Percentiles rank a stretch among this genome's conserved stretches.
phyloP scores from a whole-genome alignment of 257 asterid species.

The Anisodus tanguticus region DNA sequence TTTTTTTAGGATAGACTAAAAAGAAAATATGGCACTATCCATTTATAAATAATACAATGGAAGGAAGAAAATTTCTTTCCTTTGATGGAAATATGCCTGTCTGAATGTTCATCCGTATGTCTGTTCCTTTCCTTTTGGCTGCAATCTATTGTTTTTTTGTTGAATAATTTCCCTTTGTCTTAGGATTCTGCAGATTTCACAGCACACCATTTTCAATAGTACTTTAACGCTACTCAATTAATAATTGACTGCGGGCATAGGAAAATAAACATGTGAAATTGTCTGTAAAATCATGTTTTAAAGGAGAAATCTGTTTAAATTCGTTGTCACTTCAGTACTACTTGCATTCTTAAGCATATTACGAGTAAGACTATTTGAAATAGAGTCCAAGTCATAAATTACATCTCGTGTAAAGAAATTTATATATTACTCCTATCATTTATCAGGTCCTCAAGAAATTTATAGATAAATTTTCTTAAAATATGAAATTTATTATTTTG shows the following conservation, averaged over 20 bases:
- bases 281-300: background rate
- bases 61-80: background rate
- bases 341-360: background rate
- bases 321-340: no score
- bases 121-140: slow-evolving; percentile 15
- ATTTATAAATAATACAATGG: no score
- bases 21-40: no score
- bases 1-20: no score
- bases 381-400: no score
- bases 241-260: background rate
- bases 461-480: no score
- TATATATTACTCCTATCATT: no score
- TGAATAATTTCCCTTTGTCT: background rate
- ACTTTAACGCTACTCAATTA: background rate
- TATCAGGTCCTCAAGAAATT: no score
- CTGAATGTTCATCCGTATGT: background rate
- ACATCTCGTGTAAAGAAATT: no score
- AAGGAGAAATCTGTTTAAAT: background rate
- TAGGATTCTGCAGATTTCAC: background rate
- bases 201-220: background rate
- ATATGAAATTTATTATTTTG: no score
- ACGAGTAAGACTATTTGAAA: background rate
- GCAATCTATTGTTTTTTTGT: background rate
- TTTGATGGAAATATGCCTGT: background rate
- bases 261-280: background rate